Evolutionary conservation across 257 asterid genomes (phyloP).

Genomic region (Lithospermum erythrorhizon): DNA sequence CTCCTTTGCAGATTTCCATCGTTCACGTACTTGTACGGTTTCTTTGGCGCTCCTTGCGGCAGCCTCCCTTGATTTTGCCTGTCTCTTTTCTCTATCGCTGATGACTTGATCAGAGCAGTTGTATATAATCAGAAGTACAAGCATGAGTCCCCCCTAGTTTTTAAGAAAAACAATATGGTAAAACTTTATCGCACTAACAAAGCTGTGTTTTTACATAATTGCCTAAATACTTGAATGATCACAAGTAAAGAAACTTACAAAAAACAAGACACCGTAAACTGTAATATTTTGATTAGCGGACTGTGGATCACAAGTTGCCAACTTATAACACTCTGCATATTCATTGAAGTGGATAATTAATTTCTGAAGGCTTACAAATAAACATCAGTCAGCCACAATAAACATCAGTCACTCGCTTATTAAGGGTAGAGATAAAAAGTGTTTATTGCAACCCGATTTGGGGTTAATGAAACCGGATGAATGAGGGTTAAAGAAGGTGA

Average conservation of each 20-base stretch:
- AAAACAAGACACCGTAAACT: slow-evolving; percentile 76
- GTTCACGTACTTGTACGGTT: slow-evolving; percentile 72
- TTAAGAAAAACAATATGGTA: slow-evolving; percentile 8
- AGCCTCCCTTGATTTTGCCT: slow-evolving; percentile 90
- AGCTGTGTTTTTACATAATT: too few relatives aligned
- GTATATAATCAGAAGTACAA: slow-evolving; percentile 75
- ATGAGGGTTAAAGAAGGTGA: too few relatives aligned
- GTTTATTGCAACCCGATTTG: too few relatives aligned
- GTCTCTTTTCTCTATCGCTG: slow-evolving; percentile 59
- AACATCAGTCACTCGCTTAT: too few relatives aligned
- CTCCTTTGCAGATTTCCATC: slow-evolving; percentile 89
- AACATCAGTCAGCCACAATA: neutral
- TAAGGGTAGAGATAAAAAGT: too few relatives aligned
- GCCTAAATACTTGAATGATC: neutral
- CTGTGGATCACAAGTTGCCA: slow-evolving; percentile 69
- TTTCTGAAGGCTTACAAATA: neutral
- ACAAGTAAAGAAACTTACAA: slow-evolving; percentile 45
- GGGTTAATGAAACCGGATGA: too few relatives aligned
- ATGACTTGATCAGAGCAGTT: slow-evolving; percentile 91
- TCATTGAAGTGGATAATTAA: slow-evolving; percentile 9
- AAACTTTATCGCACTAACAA: neutral
- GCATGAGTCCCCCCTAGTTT: slow-evolving; percentile 65
- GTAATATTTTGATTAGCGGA: slow-evolving; percentile 79
- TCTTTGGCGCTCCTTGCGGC: slow-evolving; percentile 89
- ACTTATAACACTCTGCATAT: slow-evolving; percentile 58